phyloP scores from a whole-genome alignment of 2,329 filamentous ascomycete species.

The Dactylella cylindrospora region DNA sequence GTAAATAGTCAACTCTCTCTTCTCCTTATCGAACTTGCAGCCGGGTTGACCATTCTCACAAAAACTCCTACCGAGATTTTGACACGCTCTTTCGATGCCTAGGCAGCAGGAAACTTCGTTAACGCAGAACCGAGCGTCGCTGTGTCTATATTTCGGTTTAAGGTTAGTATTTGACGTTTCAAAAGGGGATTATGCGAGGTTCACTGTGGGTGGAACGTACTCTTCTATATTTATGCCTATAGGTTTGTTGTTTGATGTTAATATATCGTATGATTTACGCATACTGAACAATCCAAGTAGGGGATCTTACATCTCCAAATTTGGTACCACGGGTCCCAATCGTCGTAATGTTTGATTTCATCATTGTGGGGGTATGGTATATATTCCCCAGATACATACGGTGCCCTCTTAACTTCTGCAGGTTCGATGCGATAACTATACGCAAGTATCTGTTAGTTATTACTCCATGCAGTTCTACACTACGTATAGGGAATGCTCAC shows the following conservation, averaged over 20 bases:
- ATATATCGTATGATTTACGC: neutral
- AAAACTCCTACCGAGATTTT: neutral
- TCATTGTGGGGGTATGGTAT: slow-evolving; percentile 1
- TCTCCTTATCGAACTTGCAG: neutral
- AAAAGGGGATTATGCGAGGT: neutral
- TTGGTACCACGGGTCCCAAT: slow-evolving; percentile 2
- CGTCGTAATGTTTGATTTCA: slow-evolving; percentile 5
- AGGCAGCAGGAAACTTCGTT: neutral
- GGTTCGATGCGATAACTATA: slow-evolving; percentile 10
- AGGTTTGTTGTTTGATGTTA: too few species aligned
- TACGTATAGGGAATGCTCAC: too few species aligned
- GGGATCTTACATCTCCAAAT: slow-evolving; percentile 9
- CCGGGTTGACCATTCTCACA: slow-evolving; percentile 4
- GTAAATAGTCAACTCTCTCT: neutral
- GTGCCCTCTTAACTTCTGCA: too few species aligned
- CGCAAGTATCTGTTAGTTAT: neutral
- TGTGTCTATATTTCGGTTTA: neutral
- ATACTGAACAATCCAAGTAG: too few species aligned
- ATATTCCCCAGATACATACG: too few species aligned
- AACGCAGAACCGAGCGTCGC: slow-evolving; percentile 5
- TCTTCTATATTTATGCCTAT: too few species aligned
- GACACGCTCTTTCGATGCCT: neutral
- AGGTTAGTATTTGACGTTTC: neutral
- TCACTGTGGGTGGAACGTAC: neutral
- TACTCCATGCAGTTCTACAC: neutral